A percentile compares a stretch with the other conserved stretches of the same genome.
Conservation (phyloP, 2,329 filamentous ascomycete genomes). For the Bertia moriformis region DNA sequence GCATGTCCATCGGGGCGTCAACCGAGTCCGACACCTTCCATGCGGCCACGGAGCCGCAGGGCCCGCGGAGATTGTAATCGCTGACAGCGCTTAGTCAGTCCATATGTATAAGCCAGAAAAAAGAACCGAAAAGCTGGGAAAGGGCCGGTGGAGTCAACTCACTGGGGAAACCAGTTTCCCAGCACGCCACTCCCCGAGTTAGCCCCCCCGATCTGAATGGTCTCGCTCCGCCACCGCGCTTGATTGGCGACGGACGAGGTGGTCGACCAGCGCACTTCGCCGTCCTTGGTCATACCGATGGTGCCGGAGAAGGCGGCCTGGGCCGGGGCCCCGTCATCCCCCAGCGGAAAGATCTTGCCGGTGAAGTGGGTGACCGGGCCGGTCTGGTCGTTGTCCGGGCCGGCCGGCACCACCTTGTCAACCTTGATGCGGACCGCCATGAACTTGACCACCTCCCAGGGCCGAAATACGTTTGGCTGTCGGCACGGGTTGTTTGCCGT, state of each 20-base stretch:
- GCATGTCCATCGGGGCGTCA: no score
- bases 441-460: constrained; percentile 52
- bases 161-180: constrained; percentile 69
- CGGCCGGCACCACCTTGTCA: constrained; percentile 42
- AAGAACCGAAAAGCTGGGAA: constrained; percentile 1
- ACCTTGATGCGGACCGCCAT: constrained; percentile 55
- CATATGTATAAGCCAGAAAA: background rate
- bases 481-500: no score
- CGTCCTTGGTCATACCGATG: constrained; percentile 51
- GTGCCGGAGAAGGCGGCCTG: constrained; percentile 43
- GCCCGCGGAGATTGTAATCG: constrained; percentile 53
- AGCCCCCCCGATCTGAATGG: constrained; percentile 58
- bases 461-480: no score
- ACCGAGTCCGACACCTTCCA: constrained; percentile 64
- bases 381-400: constrained; percentile 36
- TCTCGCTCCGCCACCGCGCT: constrained; percentile 64
- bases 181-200: constrained; percentile 52
- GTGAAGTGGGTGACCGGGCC: constrained; percentile 55
- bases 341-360: constrained; percentile 40
- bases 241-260: constrained; percentile 49
- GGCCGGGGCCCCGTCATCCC: constrained; percentile 52
- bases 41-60: constrained; percentile 61
- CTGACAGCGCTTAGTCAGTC: constrained; percentile 15
- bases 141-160: constrained; percentile 10
- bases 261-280: constrained; percentile 63